phyloP scores from a whole-genome alignment of 2,329 filamentous ascomycete genomes.

The Rhynchosporium graminicola region DNA sequence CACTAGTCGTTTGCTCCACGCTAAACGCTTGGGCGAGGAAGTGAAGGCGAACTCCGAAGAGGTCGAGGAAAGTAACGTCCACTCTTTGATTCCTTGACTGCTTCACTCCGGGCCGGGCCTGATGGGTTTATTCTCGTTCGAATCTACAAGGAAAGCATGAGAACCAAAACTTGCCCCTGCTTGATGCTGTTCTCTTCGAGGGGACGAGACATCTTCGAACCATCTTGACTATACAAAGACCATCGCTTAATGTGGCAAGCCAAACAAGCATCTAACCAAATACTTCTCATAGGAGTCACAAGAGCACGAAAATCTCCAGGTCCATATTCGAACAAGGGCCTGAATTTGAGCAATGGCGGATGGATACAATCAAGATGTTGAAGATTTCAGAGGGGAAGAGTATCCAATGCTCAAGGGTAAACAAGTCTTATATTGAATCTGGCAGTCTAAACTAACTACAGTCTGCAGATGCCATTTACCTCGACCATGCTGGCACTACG shows the following conservation, averaged over 20 bases:
- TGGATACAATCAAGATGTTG: conserved; percentile 59
- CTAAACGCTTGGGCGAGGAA: neutral
- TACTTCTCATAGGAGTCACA: neutral
- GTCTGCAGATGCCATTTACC: conserved; percentile 53
- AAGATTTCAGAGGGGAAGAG: conserved; percentile 58
- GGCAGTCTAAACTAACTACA: conserved; percentile 14
- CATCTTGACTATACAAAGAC: conserved; percentile 21
- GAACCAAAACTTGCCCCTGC: conserved; percentile 13
- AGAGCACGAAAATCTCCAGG: neutral
- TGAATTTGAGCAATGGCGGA: conserved; percentile 27
- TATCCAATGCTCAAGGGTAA: conserved; percentile 71
- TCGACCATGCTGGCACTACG: conserved; percentile 96
- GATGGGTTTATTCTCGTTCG: conserved; percentile 5
- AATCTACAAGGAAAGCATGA: conserved; percentile 28
- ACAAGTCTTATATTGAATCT: conserved; percentile 39
- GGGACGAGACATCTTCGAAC: conserved; percentile 23
- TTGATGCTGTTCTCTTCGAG: conserved; percentile 26
- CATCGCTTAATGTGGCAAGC: neutral
- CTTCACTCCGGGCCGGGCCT: conserved; percentile 18
- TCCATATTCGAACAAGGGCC: neutral
- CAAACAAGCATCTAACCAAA: neutral
- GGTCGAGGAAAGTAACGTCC: conserved; percentile 10
- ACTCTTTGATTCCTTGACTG: conserved; percentile 15
- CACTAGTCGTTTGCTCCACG: neutral
- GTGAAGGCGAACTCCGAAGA: conserved; percentile 29